Evolutionary conservation across 306 rosid species (phyloP).

Genomic region (Cucurbita pepo): DNA sequence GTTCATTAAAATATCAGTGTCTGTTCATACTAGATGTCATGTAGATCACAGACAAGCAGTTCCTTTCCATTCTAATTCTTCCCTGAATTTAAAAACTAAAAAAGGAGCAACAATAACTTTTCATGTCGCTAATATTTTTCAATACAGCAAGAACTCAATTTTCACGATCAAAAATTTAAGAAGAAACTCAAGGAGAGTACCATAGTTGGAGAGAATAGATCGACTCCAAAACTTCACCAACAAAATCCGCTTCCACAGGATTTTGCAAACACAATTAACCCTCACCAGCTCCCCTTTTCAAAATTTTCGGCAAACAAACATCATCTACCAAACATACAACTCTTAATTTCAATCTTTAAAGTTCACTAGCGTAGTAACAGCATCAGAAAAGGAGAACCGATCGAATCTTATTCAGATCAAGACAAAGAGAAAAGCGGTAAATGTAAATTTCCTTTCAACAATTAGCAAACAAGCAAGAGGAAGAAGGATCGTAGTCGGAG

Average conservation of each 20-base stretch:
- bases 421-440: not conserved
- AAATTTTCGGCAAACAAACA: not conserved
- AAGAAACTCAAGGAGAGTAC: not conserved
- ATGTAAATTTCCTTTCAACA: no score
- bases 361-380: not conserved
- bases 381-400: not conserved
- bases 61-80: not conserved
- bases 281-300: not conserved
- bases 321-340: not conserved
- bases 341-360: not conserved
- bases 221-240: not conserved
- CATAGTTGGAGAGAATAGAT: not conserved
- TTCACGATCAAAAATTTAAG: not conserved
- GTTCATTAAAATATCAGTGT: not conserved
- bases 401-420: not conserved
- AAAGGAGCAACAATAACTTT: not conserved
- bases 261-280: not conserved
- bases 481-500: not conserved
- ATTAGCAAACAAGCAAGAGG: not conserved
- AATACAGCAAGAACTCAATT: not conserved
- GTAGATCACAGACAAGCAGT: not conserved
- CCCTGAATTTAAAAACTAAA: not conserved
- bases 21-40: not conserved
- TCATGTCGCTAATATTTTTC: not conserved
- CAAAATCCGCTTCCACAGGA: not conserved